Conservation (phyloP, 2,329 filamentous ascomycete genomes). For the Decorospora gaudefroyi region DNA sequence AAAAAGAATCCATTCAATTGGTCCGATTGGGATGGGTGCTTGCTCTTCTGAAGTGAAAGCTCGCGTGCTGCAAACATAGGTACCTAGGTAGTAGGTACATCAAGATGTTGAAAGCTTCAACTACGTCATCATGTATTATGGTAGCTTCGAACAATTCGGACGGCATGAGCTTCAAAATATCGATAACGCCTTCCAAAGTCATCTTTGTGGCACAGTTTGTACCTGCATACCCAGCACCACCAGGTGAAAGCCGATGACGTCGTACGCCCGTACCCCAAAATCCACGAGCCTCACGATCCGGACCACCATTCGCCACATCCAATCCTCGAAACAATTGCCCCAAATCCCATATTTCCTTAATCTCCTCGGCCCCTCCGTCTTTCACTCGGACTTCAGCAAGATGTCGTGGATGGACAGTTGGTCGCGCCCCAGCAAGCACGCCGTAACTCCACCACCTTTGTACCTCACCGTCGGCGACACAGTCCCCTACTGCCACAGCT, state of each 20-base stretch:
- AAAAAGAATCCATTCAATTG: too few species aligned
- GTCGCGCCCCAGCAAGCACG: constrained; percentile 50
- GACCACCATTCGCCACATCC: neutral
- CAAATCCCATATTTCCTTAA: neutral
- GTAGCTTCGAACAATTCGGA: neutral
- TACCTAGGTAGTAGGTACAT: too few species aligned
- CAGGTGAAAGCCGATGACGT: constrained; percentile 31
- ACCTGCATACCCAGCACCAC: constrained; percentile 6
- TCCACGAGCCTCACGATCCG: constrained; percentile 7
- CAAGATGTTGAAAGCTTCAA: neutral
- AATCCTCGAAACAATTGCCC: neutral
- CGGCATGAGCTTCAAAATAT: neutral
- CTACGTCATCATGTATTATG: constrained; percentile 7
- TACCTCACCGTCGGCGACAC: constrained; percentile 57
- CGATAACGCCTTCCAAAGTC: neutral
- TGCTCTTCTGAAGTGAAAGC: neutral
- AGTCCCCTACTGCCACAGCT: constrained; percentile 61
- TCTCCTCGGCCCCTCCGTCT: neutral
- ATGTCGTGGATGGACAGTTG: constrained; percentile 59
- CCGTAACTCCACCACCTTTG: constrained; percentile 56
- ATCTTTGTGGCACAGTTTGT: neutral
- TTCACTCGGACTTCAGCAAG: constrained; percentile 18
- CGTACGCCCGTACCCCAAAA: constrained; percentile 22
- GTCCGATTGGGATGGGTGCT: too few species aligned
- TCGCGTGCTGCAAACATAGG: constrained; percentile 12